These are phyloP conservation scores for Ceratocystis papillata DNA, from an alignment of 2,329 filamentous ascomycete genomes.

Conservation along the genomic window DNA sequence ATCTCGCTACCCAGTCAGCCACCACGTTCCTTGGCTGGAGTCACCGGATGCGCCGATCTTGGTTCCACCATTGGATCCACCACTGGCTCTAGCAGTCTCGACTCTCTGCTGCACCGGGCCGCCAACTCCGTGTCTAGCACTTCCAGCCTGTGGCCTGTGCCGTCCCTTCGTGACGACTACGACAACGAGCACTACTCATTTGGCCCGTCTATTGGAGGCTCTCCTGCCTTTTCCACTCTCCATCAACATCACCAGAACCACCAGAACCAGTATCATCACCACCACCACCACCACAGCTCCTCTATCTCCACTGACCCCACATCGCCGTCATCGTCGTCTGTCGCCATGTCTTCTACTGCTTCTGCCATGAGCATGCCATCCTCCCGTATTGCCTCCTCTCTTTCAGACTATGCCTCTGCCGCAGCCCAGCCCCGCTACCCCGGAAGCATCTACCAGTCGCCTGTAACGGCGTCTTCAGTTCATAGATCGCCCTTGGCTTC, in stretches of 20 bases:
- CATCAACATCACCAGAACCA: neutral
- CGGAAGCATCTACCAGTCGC: constrained; percentile 11
- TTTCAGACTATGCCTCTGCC: constrained; percentile 12
- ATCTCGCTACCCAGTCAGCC: neutral
- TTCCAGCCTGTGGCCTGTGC: constrained; percentile 29
- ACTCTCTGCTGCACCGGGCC: constrained; percentile 25
- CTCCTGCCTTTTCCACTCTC: neutral
- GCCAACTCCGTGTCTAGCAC: constrained; percentile 26
- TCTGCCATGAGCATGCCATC: constrained; percentile 2
- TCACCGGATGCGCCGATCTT: constrained; percentile 3
- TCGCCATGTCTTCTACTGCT: neutral
- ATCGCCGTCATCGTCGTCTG: neutral
- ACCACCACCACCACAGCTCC: neutral
- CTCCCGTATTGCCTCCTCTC: neutral
- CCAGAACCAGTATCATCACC: neutral
- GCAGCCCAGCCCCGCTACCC: constrained; percentile 16
- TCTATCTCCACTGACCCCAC: neutral
- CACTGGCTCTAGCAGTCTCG: constrained; percentile 14
- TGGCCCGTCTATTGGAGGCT: constrained; percentile 12
- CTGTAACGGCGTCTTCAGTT: neutral
- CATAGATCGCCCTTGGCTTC: constrained; percentile 17
- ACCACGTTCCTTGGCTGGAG: neutral
- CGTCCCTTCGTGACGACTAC: constrained; percentile 34
- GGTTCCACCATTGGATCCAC: constrained; percentile 11
- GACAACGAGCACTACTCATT: constrained; percentile 32